Evolutionary conservation across 768 basidiomycete species (phyloP), one percentile per base, ranked within the genome.

Genomic region (Rubroboletus satanas): DNA sequence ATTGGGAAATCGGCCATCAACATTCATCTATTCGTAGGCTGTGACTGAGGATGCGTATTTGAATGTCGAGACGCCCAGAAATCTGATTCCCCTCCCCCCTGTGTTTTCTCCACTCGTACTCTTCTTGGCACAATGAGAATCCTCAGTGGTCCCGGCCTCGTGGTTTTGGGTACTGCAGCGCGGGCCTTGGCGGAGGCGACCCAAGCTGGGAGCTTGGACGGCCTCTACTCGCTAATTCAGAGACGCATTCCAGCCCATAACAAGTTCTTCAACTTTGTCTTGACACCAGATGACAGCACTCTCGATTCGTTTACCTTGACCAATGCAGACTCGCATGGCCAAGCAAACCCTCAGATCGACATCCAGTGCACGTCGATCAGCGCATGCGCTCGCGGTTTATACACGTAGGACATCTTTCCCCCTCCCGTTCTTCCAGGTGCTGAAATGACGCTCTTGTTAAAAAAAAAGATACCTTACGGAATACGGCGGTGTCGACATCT

Each of bases 401-500:
- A 75, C 56, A 70, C 69, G 75, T 75, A 50, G 4, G 73, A 63
- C 17, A 18, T 1, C 15, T n/a, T 26, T 37, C 28, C 15, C 15
- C 36, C 7, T 26, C 23, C 12, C 35, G 28, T 33, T 29, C 33
- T 43, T 37, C n/a, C 49, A 3, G 1, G 8, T 4, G 14, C 47
- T 45, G 18, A 38, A 1, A 33, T 38, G 15, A 14, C 2, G 11
- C 17, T 38, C 18, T 23, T 14, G 18, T 10, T 10, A 33, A 38
- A 47, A 15, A 15, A 21, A 43, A 38, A 74, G 73, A 2, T 76
- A 76, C 54, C 63, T 73, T 35, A 75, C 72, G 1, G 67, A 71
- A 23, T 64, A 67, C 45, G 73, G 67, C 4, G 67, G 69, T 1
- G 71, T 75, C 6, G 75, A 76, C 45, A 76, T 76, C 43, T 76